Conservation (phyloP, 108 stramenopile genomes). For the Nitzschia sp. region DNA sequence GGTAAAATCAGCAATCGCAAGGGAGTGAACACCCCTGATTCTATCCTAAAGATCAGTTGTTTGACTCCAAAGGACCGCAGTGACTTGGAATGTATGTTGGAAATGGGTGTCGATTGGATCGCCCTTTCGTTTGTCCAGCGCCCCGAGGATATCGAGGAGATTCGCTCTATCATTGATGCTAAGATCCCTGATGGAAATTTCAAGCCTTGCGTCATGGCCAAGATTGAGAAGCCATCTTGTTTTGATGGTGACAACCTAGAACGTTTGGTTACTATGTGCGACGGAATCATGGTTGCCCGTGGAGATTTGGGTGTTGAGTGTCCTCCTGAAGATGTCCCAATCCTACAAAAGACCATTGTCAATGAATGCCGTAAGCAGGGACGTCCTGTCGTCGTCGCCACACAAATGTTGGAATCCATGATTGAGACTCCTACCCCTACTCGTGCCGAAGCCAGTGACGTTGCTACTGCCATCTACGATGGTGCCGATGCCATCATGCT, state of each 20-base stretch:
- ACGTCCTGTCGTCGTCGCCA: constrained; percentile 55
- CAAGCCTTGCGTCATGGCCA: constrained; percentile 89
- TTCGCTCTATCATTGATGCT: constrained; percentile 68
- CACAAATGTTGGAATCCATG: constrained; percentile 88
- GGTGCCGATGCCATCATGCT: constrained; percentile 97
- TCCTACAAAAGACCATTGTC: constrained; percentile 94
- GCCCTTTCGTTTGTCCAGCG: constrained; percentile 94
- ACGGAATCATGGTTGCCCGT: constrained; percentile 97
- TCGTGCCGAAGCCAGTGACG: constrained; percentile 92
- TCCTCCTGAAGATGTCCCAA: constrained; percentile 93
- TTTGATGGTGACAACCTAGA: constrained; percentile 75
- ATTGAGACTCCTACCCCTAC: constrained; percentile 93
- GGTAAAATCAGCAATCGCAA: constrained; percentile 90
- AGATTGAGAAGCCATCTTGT: constrained; percentile 94
- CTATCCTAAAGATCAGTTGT: constrained; percentile 88
- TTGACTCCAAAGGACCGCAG: constrained; percentile 89
- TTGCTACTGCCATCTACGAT: constrained; percentile 96
- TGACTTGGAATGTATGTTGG: constrained; percentile 69
- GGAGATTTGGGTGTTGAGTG: constrained; percentile 97
- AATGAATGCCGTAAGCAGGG: constrained; percentile 85
- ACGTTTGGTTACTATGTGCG: constrained; percentile 77
- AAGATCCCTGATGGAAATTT: constrained; percentile 59
- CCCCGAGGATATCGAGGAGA: constrained; percentile 87
- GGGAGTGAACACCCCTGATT: constrained; percentile 94
- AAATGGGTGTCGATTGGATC: constrained; percentile 93